Conservation (phyloP, 768 basidiomycete species). For the Suillus ampliporus region DNA sequence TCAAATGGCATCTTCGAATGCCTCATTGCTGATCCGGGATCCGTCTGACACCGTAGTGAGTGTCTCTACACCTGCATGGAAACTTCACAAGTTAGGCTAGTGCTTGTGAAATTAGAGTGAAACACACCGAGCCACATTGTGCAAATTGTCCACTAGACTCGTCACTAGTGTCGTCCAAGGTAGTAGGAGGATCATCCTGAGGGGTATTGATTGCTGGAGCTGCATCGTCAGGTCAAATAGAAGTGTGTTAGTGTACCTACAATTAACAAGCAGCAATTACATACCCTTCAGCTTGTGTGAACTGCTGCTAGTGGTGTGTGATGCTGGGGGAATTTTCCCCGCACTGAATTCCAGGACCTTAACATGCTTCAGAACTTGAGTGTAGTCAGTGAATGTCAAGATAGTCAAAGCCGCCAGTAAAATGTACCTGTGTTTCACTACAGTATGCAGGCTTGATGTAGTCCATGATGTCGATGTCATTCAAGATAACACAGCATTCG, state of each 20-base stretch:
- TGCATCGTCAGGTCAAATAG: not conserved
- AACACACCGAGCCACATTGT: not conserved
- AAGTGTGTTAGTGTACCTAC: not conserved
- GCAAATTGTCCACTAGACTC: constrained; percentile 6
- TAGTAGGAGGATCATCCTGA: too few relatives aligned
- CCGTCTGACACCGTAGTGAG: not conserved
- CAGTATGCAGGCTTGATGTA: too few relatives aligned
- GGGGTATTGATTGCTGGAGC: too few relatives aligned
- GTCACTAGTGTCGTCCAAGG: too few relatives aligned
- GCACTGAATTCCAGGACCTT: not conserved
- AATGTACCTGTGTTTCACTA: too few relatives aligned
- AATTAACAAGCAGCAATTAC: not conserved
- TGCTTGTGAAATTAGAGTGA: not conserved
- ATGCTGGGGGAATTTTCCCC: not conserved
- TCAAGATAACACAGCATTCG: too few relatives aligned
- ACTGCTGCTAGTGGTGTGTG: not conserved
- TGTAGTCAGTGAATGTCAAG: too few relatives aligned
- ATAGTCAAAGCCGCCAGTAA: too few relatives aligned
- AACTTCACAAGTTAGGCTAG: not conserved
- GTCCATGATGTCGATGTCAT: too few relatives aligned
- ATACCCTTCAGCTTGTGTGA: not conserved
- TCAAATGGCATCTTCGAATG: not conserved
- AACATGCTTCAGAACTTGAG: too few relatives aligned
- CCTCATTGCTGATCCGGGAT: not conserved
- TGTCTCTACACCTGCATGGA: not conserved